Percentiles rank a stretch among this genome's conserved stretches.
Conservation (phyloP, 2,329 filamentous ascomycete genomes). For the Exophiala xenobiotica region DNA sequence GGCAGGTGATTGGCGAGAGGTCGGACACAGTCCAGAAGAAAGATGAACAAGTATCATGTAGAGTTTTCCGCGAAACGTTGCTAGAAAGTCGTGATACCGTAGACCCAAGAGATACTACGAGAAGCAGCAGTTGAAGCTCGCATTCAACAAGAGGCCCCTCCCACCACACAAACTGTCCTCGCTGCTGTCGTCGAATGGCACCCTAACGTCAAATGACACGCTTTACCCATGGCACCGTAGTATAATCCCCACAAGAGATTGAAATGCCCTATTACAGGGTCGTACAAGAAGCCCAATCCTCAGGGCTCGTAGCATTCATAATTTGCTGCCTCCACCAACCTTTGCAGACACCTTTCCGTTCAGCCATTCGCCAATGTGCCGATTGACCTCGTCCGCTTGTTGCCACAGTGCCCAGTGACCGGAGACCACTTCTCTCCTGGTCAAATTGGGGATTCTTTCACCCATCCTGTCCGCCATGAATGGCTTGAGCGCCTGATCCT, state of each 20-base stretch:
- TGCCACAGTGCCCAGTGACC: slow-evolving; percentile 84
- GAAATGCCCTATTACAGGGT: not conserved
- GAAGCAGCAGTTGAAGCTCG: too few relatives aligned
- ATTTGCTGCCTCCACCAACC: slow-evolving; percentile 38
- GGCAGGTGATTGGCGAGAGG: not conserved
- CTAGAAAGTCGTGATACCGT: not conserved
- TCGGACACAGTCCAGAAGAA: too few relatives aligned
- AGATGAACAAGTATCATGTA: too few relatives aligned
- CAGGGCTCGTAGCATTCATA: too few relatives aligned
- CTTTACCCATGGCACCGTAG: too few relatives aligned
- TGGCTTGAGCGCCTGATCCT: slow-evolving; percentile 71
- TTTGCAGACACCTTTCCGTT: slow-evolving; percentile 52
- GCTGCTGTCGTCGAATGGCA: too few relatives aligned
- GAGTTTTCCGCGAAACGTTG: not conserved
- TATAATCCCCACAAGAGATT: too few relatives aligned
- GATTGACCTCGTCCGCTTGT: slow-evolving; percentile 68
- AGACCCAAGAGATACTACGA: too few relatives aligned
- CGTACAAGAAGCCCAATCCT: too few relatives aligned
- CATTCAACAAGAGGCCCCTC: too few relatives aligned
- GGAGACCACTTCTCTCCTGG: slow-evolving; percentile 63
- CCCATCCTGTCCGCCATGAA: slow-evolving; percentile 72
- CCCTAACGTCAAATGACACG: too few relatives aligned
- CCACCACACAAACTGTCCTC: too few relatives aligned
- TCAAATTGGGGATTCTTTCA: slow-evolving; percentile 55
- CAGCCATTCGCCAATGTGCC: slow-evolving; percentile 66